Conservation (phyloP, 768 basidiomycete species). For the Tricholoma terreum region DNA sequence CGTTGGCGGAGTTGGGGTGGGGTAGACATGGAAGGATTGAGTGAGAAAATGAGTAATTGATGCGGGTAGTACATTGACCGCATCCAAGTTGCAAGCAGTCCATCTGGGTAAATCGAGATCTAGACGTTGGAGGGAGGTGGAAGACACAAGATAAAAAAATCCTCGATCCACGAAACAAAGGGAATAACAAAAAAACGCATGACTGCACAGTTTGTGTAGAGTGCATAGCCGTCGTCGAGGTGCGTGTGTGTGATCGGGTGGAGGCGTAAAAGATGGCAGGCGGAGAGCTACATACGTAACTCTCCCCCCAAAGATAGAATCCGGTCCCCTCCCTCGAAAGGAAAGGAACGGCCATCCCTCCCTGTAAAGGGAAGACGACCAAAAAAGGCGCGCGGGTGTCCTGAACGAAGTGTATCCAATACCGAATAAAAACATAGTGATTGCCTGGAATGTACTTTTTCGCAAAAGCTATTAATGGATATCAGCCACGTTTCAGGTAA, state of each 20-base stretch:
- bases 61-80: background rate
- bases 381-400: constrained; percentile 18
- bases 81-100: background rate
- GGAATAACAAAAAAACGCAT: no score
- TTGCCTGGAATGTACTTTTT: background rate
- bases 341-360: no score
- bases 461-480: background rate
- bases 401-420: constrained; percentile 15
- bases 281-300: no score
- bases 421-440: constrained; percentile 8
- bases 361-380: background rate
- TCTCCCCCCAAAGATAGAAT: no score
- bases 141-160: no score
- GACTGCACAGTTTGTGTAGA: no score
- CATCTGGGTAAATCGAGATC: background rate
- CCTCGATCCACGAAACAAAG: no score
- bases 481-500: background rate
- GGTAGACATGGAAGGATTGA: background rate
- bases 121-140: background rate
- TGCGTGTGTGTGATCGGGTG: no score
- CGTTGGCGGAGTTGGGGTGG: background rate
- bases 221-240: no score
- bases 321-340: background rate
- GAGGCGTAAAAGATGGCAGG: no score
- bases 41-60: background rate